These are phyloP conservation scores for Ceratocystis ficicola DNA, from an alignment of 2,329 filamentous ascomycete genomes.

Conservation along the genomic window DNA sequence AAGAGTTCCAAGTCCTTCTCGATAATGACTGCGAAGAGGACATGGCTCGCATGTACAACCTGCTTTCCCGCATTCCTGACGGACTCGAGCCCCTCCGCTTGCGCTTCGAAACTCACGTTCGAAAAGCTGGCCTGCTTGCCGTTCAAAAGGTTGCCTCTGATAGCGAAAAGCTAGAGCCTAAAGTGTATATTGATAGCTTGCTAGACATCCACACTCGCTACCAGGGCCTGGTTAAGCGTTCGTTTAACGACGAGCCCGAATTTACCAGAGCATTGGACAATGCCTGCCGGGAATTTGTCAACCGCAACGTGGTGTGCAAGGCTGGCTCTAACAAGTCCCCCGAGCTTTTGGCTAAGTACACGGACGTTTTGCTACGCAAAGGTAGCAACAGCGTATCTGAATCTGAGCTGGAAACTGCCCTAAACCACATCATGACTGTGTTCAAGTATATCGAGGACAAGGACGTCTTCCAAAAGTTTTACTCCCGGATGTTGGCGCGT, in stretches of 20 bases:
- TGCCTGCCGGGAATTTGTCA: slow-evolving; percentile 94
- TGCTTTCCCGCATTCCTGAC: slow-evolving; percentile 78
- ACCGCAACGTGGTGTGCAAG: slow-evolving; percentile 92
- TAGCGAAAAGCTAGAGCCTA: slow-evolving; percentile 83
- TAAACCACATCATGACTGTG: slow-evolving; percentile 94
- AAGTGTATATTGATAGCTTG: slow-evolving; percentile 89
- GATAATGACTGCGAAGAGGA: slow-evolving; percentile 93
- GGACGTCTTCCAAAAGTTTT: slow-evolving; percentile 99
- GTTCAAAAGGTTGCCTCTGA: slow-evolving; percentile 84
- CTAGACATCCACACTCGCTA: slow-evolving; percentile 93
- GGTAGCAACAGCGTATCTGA: slow-evolving; percentile 88
- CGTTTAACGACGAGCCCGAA: slow-evolving; percentile 90
- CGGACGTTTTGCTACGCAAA: slow-evolving; percentile 84
- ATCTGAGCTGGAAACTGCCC: slow-evolving; percentile 75
- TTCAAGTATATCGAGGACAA: slow-evolving; percentile 99
- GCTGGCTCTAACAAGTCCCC: slow-evolving; percentile 87
- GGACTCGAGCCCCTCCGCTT: slow-evolving; percentile 78
- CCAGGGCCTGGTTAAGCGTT: slow-evolving; percentile 76
- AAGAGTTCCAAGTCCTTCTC: slow-evolving; percentile 88
- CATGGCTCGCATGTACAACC: slow-evolving; percentile 89
- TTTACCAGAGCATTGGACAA: slow-evolving; percentile 95
- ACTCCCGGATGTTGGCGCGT: slow-evolving; percentile 90
- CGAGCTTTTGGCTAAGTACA: slow-evolving; percentile 88
- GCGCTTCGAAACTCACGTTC: slow-evolving; percentile 84
- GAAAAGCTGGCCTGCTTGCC: slow-evolving; percentile 75